phyloP scores from a whole-genome alignment of 2,329 filamentous ascomycete genomes.

The Talaromyces piceae region DNA sequence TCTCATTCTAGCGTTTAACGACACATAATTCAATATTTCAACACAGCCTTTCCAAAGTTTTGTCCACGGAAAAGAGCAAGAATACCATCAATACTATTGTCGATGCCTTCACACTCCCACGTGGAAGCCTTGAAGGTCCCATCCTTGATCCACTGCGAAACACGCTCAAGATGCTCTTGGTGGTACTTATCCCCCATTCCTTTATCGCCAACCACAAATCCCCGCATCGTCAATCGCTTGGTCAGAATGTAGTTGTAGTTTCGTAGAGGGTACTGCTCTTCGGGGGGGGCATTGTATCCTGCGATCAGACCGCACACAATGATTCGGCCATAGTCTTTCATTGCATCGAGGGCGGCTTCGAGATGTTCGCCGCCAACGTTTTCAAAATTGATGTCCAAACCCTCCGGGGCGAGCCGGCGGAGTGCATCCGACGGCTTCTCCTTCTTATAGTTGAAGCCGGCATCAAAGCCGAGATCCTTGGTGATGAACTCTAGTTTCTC shows the following conservation, averaged over 20 bases:
- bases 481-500: constrained; percentile 70
- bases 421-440: constrained; percentile 64
- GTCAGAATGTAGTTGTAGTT: constrained; percentile 58
- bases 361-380: constrained; percentile 72
- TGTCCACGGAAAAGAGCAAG: constrained; percentile 67
- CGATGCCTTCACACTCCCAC: constrained; percentile 65
- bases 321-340: constrained; percentile 62
- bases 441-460: constrained; percentile 82
- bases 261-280: constrained; percentile 57
- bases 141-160: constrained; percentile 69
- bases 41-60: constrained; percentile 80
- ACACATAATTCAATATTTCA: constrained; percentile 48
- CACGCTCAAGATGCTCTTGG: constrained; percentile 66
- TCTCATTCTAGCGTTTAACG: background rate
- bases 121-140: constrained; percentile 66
- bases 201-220: constrained; percentile 64
- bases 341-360: constrained; percentile 55
- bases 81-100: constrained; percentile 65
- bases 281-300: constrained; percentile 58
- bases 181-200: constrained; percentile 60
- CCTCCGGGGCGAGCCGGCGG: constrained; percentile 62
- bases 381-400: constrained; percentile 78
- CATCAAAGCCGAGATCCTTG: constrained; percentile 63
- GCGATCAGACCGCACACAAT: constrained; percentile 62
- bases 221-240: constrained; percentile 61